A percentile compares a stretch with the other conserved stretches of the same genome.
phyloP scores from a whole-genome alignment of 768 basidiomycete genomes.

The Exsudoporus frostii region DNA sequence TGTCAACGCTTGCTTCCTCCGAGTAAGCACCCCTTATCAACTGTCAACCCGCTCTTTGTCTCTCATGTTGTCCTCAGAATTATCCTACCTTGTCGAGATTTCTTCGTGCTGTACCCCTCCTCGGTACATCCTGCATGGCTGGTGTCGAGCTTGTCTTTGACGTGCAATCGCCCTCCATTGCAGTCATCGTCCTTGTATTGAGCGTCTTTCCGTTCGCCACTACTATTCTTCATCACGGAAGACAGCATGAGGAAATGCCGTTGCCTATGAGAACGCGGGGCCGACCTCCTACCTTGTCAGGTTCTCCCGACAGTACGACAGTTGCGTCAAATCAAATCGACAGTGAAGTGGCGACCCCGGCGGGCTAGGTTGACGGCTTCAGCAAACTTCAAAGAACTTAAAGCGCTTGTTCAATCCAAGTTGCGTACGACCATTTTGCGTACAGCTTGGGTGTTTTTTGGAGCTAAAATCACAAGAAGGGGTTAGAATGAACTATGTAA shows the following conservation, averaged over 20 bases:
- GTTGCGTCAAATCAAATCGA: background rate
- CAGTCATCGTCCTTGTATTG: conserved; percentile 3
- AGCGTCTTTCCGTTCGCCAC: conserved; percentile 7
- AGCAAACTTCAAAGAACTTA: too few relatives aligned
- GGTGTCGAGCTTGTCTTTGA: conserved; percentile 3
- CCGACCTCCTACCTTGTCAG: background rate
- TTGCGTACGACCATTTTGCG: too few relatives aligned
- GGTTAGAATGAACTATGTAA: background rate
- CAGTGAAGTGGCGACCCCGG: background rate
- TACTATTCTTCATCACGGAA: background rate
- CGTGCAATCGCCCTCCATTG: conserved; percentile 6
- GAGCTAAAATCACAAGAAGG: background rate
- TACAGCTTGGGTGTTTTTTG: background rate
- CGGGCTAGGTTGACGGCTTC: background rate
- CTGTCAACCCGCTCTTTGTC: background rate
- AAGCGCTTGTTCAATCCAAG: background rate
- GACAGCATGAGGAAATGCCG: background rate
- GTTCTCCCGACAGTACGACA: background rate
- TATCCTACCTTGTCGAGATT: conserved; percentile 1
- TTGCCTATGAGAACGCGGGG: background rate
- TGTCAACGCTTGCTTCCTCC: conserved; percentile 1
- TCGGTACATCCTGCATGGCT: conserved; percentile 14
- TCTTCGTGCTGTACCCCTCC: conserved; percentile 12
- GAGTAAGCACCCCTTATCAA: background rate
- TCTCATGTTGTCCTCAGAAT: background rate